A percentile compares a stretch with the other conserved stretches of the same genome.
Evolutionary conservation across 495 filamentous ascomycete species (phyloP).

Genomic region (Xylaria scruposa): DNA sequence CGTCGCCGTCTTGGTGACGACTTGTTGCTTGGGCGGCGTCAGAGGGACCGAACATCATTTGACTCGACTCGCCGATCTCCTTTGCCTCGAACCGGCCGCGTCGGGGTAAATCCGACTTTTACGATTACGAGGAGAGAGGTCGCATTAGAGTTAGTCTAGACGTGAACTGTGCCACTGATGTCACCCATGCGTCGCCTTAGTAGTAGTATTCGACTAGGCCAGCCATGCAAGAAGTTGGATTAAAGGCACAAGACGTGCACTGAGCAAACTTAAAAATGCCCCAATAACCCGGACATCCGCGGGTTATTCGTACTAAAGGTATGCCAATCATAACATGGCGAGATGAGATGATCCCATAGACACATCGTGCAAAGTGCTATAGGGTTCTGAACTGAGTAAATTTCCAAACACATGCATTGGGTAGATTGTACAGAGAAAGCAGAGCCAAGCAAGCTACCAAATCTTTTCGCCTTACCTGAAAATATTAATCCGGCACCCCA

Average conservation of each 20-base stretch:
- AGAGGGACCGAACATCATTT: constrained; percentile 78
- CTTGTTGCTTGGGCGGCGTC: constrained; percentile 85
- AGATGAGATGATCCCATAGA: not conserved
- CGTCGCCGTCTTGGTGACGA: constrained; percentile 40
- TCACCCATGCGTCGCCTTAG: too few species aligned
- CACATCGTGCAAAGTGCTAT: not conserved
- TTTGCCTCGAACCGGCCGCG: not conserved
- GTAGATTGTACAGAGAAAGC: not conserved
- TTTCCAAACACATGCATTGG: not conserved
- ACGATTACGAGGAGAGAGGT: constrained; percentile 3
- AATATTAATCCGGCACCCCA: not conserved
- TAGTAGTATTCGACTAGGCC: not conserved
- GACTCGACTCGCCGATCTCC: not conserved
- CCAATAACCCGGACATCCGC: not conserved
- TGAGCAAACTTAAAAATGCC: not conserved
- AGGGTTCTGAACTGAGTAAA: not conserved
- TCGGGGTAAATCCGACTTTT: not conserved
- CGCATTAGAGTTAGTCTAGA: not conserved
- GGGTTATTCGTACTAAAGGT: too few species aligned
- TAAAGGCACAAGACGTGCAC: not conserved
- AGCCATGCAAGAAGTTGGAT: not conserved
- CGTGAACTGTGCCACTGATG: not conserved
- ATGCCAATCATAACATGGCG: not conserved
- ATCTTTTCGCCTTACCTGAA: not conserved
- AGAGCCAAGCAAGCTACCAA: not conserved